Percentiles rank a stretch among this genome's conserved stretches.
Evolutionary conservation across 164 flowering plant genomes (phyloP).

Genomic region (Chimonanthus praecox): DNA sequence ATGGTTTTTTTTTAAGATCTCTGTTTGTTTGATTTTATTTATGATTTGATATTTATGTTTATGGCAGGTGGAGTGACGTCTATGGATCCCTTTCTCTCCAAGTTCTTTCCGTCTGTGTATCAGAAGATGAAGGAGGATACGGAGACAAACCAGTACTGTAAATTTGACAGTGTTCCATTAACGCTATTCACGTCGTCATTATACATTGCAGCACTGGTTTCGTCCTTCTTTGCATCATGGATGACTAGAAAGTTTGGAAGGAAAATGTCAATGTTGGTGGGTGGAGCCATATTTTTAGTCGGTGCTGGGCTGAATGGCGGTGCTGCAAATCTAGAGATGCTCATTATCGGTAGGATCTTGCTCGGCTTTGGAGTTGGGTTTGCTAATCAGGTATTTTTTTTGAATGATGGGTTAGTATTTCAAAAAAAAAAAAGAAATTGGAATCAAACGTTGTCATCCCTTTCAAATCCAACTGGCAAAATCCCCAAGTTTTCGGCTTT

Average conservation of each 20-base stretch:
- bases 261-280: slow-evolving; percentile 23
- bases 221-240: slow-evolving; percentile 27
- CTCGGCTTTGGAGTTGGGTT: slow-evolving; percentile 37
- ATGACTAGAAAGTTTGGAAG: slow-evolving; percentile 25
- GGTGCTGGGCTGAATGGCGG: slow-evolving; percentile 22
- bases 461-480: no score
- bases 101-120: slow-evolving; percentile 29
- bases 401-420: no score
- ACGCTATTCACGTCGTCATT: slow-evolving; percentile 31
- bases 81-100: slow-evolving; percentile 24
- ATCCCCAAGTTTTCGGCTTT: no score
- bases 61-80: slow-evolving; percentile 34
- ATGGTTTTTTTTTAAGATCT: not conserved
- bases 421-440: no score
- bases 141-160: slow-evolving; percentile 30
- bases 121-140: slow-evolving; percentile 1
- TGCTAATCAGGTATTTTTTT: slow-evolving; percentile 27
- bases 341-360: slow-evolving; percentile 30
- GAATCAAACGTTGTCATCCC: not conserved
- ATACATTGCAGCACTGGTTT: slow-evolving; percentile 24
- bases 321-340: slow-evolving; percentile 21
- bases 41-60: not conserved
- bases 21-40: no score
- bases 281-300: slow-evolving; percentile 17
- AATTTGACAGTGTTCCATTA: slow-evolving; percentile 17